These are phyloP conservation scores for Xylaria sp. DNA, from an alignment of 2,329 filamentous ascomycete genomes.

Conservation along the genomic window DNA sequence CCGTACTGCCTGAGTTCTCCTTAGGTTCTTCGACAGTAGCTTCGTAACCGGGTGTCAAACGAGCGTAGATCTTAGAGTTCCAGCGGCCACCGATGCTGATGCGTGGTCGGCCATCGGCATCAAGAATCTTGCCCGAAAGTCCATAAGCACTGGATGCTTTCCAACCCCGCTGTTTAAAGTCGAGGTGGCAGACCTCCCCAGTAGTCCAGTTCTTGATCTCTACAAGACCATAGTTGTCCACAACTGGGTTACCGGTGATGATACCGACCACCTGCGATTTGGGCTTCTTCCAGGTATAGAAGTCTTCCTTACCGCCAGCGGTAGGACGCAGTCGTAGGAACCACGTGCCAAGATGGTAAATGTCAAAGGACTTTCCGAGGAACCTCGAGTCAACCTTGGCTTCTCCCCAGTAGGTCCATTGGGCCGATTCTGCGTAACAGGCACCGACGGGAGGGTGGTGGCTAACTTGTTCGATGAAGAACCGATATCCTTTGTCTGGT, in stretches of 20 bases:
- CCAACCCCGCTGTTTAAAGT: slow-evolving; percentile 96
- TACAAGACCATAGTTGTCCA: slow-evolving; percentile 98
- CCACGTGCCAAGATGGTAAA: slow-evolving; percentile 95
- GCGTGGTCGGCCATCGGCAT: slow-evolving; percentile 69
- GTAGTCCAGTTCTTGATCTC: slow-evolving; percentile 97
- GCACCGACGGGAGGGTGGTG: slow-evolving; percentile 95
- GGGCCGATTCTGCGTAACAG: slow-evolving; percentile 83
- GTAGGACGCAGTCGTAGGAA: slow-evolving; percentile 79
- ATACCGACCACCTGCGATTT: slow-evolving; percentile 97
- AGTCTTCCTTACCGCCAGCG: slow-evolving; percentile 69
- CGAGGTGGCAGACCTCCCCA: slow-evolving; percentile 79
- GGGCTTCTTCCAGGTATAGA: slow-evolving; percentile 99
- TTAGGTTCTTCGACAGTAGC: slow-evolving; percentile 58
- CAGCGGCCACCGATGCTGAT: slow-evolving; percentile 91
- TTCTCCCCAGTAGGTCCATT: slow-evolving; percentile 97
- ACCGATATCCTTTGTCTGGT: slow-evolving; percentile 95
- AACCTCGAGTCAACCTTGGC: slow-evolving; percentile 95
- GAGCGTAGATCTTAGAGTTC: slow-evolving; percentile 96
- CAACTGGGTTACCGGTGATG: slow-evolving; percentile 89
- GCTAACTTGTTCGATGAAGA: slow-evolving; percentile 97
- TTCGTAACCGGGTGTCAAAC: slow-evolving; percentile 86
- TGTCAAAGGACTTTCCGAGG: slow-evolving; percentile 94
- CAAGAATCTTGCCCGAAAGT: slow-evolving; percentile 78
- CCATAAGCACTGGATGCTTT: slow-evolving; percentile 89
- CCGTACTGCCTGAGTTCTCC: slow-evolving; percentile 50